Percentiles rank a stretch among this genome's conserved stretches.
Conservation (phyloP, 768 basidiomycete species). For the Agaricus blazei region DNA sequence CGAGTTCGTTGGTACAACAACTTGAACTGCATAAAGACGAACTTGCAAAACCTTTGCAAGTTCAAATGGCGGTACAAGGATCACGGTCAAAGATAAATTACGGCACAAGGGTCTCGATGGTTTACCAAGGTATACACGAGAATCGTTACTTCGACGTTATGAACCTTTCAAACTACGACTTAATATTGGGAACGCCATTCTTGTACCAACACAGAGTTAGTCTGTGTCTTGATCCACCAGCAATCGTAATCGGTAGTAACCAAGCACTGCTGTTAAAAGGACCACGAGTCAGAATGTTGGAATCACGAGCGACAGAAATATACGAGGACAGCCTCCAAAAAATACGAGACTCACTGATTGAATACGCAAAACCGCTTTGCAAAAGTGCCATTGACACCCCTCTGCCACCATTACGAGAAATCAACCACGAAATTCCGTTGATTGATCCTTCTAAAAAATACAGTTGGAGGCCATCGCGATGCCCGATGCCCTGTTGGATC, state of each 20-base stretch:
- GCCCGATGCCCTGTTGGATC: slow-evolving; percentile 30
- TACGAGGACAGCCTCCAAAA: slow-evolving; percentile 12
- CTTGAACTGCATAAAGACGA: slow-evolving; percentile 19
- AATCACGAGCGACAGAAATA: slow-evolving; percentile 13
- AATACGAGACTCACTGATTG: slow-evolving; percentile 14
- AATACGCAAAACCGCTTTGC: slow-evolving; percentile 20
- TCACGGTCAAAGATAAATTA: slow-evolving; percentile 32
- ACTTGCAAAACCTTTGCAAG: slow-evolving; percentile 24
- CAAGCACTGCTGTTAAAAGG: slow-evolving; percentile 15
- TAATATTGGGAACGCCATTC: slow-evolving; percentile 36
- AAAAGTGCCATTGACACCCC: slow-evolving; percentile 17
- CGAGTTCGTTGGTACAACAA: slow-evolving; percentile 30
- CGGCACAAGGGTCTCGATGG: slow-evolving; percentile 16
- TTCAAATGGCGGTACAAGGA: slow-evolving; percentile 37
- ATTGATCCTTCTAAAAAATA: slow-evolving; percentile 23
- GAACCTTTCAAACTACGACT: slow-evolving; percentile 35
- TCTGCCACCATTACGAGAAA: slow-evolving; percentile 26
- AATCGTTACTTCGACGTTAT: slow-evolving; percentile 28
- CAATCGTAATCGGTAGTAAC: slow-evolving; percentile 21
- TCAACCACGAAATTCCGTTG: slow-evolving; percentile 35
- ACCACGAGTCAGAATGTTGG: slow-evolving; percentile 6
- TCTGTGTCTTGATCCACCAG: slow-evolving; percentile 22
- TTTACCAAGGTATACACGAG: slow-evolving; percentile 31
- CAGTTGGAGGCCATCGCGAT: slow-evolving; percentile 32
- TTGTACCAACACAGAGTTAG: slow-evolving; percentile 25